phyloP scores from a whole-genome alignment of 2,329 filamentous ascomycete species.

The Penicillium sp. region DNA sequence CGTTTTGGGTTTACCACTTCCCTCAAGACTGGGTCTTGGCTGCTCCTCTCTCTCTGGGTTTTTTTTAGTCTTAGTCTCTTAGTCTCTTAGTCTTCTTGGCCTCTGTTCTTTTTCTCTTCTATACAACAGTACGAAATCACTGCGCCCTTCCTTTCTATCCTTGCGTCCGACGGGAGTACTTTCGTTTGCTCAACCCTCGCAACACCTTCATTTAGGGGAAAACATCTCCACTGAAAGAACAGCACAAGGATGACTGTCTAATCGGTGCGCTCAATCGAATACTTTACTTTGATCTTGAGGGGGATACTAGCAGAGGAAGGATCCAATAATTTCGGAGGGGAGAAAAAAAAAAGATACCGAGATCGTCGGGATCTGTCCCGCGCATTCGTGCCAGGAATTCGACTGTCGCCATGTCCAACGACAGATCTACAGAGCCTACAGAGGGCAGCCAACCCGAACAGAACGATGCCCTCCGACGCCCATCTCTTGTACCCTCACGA shows the following conservation, averaged over 20 bases:
- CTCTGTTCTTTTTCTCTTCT: neutral
- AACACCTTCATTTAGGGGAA: slow-evolving; percentile 5
- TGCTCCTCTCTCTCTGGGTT: neutral
- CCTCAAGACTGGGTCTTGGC: slow-evolving; percentile 3
- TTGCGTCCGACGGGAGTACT: slow-evolving; percentile 6
- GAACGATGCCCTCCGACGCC: slow-evolving; percentile 14
- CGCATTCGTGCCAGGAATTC: slow-evolving; percentile 11
- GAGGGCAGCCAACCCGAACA: slow-evolving; percentile 9
- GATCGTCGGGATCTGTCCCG: slow-evolving; percentile 13
- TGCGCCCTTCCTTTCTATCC: slow-evolving; percentile 3
- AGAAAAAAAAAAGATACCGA: neutral
- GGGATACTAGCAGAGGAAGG: neutral
- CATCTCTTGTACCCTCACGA: slow-evolving; percentile 23
- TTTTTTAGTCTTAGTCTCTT: neutral
- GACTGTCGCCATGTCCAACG: slow-evolving; percentile 16
- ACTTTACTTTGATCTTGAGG: neutral
- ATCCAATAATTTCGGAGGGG: neutral
- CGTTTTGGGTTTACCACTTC: slow-evolving; percentile 4
- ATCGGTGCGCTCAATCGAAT: neutral
- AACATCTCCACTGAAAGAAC: neutral
- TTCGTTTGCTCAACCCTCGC: slow-evolving; percentile 4
- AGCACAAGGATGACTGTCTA: neutral
- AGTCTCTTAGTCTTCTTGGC: neutral
- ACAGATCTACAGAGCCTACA: slow-evolving; percentile 2
- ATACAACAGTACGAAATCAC: neutral